phyloP scores from a whole-genome alignment of 2,329 filamentous ascomycete genomes.

The Xylariaceae sp. region DNA sequence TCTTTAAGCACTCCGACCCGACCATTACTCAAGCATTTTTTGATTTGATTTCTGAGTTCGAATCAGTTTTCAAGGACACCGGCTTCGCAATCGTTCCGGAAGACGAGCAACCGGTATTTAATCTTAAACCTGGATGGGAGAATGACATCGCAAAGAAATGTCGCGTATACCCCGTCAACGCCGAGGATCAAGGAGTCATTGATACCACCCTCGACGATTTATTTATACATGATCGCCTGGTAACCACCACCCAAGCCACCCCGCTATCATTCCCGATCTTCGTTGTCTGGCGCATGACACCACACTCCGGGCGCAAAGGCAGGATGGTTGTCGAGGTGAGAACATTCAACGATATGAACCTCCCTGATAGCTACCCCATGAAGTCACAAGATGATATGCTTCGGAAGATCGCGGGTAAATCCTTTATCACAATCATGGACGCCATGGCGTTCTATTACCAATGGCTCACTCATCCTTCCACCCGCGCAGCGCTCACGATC shows the following conservation, averaged over 20 bases:
- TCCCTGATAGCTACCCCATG: neutral
- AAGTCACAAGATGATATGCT: neutral
- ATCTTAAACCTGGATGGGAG: neutral
- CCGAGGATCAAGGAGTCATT: neutral
- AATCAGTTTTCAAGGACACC: neutral
- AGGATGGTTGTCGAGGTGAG: neutral
- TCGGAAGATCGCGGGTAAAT: neutral
- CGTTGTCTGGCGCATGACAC: neutral
- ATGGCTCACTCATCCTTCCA: neutral
- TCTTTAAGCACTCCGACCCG: neutral
- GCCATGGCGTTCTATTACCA: neutral
- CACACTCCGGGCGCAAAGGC: neutral
- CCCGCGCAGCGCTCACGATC: neutral
- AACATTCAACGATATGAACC: neutral
- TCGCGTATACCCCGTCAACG: neutral
- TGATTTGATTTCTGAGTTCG: neutral
- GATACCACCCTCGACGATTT: neutral
- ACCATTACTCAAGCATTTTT: neutral
- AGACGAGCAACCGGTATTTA: neutral
- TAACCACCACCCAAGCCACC: neutral
- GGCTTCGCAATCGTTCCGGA: neutral
- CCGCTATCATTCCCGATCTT: conserved; percentile 2
- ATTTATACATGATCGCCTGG: neutral
- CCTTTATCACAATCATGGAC: neutral
- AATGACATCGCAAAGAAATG: neutral